phyloP scores from a whole-genome alignment of 768 basidiomycete genomes.

The Termitomyces sp. region DNA sequence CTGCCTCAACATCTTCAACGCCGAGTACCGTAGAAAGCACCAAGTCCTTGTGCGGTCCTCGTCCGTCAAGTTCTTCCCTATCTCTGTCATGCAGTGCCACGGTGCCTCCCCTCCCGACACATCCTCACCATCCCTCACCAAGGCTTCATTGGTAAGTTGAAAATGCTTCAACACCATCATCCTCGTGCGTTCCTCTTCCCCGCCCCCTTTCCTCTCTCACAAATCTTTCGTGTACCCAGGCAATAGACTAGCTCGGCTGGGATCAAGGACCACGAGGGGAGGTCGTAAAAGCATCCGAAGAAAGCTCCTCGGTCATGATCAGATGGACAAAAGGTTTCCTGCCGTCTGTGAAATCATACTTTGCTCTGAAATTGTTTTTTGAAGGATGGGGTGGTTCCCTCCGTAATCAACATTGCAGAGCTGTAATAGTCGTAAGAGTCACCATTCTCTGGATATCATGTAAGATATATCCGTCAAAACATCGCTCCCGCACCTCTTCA shows the following conservation, averaged over 20 bases:
- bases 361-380: too few relatives aligned
- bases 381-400: too few relatives aligned
- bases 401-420: too few relatives aligned
- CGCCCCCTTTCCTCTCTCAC: too few relatives aligned
- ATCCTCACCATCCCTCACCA: neutral
- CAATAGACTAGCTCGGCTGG: slow-evolving; percentile 91
- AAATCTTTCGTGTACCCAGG: too few relatives aligned
- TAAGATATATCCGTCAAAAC: too few relatives aligned
- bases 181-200: slow-evolving; percentile 69
- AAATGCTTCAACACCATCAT: slow-evolving; percentile 99
- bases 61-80: slow-evolving; percentile 96
- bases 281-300: slow-evolving; percentile 98
- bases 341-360: neutral
- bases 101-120: slow-evolving; percentile 44
- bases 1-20: slow-evolving; percentile 93
- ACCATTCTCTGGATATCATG: too few relatives aligned
- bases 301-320: slow-evolving; percentile 91
- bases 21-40: slow-evolving; percentile 98
- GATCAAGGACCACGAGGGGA: slow-evolving; percentile 98
- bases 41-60: slow-evolving; percentile 97
- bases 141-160: slow-evolving; percentile 99
- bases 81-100: slow-evolving; percentile 98
- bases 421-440: too few relatives aligned
- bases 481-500: too few relatives aligned
- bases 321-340: slow-evolving; percentile 20